Evolutionary conservation across 2,329 filamentous ascomycete species (phyloP).

Genomic region (Orbilia javanica): DNA sequence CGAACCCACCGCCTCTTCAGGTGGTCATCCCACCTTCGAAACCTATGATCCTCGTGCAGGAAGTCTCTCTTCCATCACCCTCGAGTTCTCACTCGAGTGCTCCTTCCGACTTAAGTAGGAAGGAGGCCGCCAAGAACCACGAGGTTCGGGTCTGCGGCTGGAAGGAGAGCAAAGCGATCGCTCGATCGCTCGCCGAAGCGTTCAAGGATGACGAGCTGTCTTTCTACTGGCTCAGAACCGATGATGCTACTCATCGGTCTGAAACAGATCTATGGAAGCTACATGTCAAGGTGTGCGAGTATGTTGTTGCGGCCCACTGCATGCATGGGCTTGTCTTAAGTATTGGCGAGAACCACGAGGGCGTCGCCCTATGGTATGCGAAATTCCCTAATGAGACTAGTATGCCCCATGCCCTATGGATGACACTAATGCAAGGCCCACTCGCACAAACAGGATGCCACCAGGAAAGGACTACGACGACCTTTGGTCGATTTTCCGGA

Average conservation of each 20-base stretch:
- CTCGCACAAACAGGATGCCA: slow-evolving; percentile 73
- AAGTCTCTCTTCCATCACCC: slow-evolving; percentile 57
- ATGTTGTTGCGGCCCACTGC: slow-evolving; percentile 80
- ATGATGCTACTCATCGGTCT: slow-evolving; percentile 74
- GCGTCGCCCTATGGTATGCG: slow-evolving; percentile 81
- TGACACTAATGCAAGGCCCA: slow-evolving; percentile 26
- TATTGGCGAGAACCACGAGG: slow-evolving; percentile 80
- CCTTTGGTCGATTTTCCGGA: slow-evolving; percentile 78
- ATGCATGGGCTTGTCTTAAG: slow-evolving; percentile 80
- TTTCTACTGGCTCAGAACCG: slow-evolving; percentile 79
- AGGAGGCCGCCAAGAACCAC: slow-evolving; percentile 39
- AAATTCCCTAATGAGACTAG: slow-evolving; percentile 22
- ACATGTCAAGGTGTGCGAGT: slow-evolving; percentile 81
- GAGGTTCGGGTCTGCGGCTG: slow-evolving; percentile 68
- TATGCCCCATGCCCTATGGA: not conserved
- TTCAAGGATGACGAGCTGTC: slow-evolving; percentile 81
- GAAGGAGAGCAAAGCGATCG: slow-evolving; percentile 78
- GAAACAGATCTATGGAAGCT: slow-evolving; percentile 80
- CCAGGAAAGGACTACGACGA: slow-evolving; percentile 80
- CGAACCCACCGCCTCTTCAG: slow-evolving; percentile 38
- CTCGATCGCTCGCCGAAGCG: slow-evolving; percentile 78
- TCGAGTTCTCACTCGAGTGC: slow-evolving; percentile 43
- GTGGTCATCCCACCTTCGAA: slow-evolving; percentile 57
- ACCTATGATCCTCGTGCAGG: slow-evolving; percentile 58
- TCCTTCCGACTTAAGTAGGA: slow-evolving; percentile 48